phyloP scores from a whole-genome alignment of 106 monocot species.

The Allium fistulosum region DNA sequence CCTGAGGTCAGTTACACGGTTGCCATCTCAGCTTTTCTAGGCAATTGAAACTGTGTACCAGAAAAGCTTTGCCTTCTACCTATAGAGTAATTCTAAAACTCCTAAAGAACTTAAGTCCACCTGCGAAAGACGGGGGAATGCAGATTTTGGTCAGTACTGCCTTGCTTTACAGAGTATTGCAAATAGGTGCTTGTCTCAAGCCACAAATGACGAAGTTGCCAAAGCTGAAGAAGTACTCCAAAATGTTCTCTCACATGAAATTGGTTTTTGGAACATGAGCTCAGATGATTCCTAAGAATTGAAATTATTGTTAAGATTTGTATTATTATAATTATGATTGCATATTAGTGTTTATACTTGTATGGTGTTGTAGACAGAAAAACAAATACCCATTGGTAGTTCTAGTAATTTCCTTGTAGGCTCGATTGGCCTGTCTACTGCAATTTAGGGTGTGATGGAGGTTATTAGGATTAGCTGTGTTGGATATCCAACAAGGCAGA shows the following conservation, averaged over 20 bases:
- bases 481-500: no score
- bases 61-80: conserved; percentile 68
- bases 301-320: not conserved
- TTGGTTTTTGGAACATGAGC: conserved; percentile 88
- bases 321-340: no score
- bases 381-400: no score
- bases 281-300: conserved; percentile 14
- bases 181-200: conserved; percentile 47
- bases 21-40: no score
- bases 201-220: conserved; percentile 21
- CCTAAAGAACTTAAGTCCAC: conserved; percentile 59
- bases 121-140: conserved; percentile 80
- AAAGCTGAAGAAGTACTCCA: conserved; percentile 56
- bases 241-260: conserved; percentile 56
- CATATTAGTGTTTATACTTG: no score
- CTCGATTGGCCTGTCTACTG: no score
- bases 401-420: no score
- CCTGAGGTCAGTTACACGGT: no score
- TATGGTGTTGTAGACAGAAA: no score
- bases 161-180: conserved; percentile 49
- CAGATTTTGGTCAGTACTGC: conserved; percentile 56
- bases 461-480: no score
- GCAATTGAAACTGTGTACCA: no score
- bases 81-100: conserved; percentile 45
- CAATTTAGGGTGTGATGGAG: no score